These are phyloP conservation scores for Globisporangium cystogenes DNA, from an alignment of 352 stramenopile species.

Conservation along the genomic window DNA sequence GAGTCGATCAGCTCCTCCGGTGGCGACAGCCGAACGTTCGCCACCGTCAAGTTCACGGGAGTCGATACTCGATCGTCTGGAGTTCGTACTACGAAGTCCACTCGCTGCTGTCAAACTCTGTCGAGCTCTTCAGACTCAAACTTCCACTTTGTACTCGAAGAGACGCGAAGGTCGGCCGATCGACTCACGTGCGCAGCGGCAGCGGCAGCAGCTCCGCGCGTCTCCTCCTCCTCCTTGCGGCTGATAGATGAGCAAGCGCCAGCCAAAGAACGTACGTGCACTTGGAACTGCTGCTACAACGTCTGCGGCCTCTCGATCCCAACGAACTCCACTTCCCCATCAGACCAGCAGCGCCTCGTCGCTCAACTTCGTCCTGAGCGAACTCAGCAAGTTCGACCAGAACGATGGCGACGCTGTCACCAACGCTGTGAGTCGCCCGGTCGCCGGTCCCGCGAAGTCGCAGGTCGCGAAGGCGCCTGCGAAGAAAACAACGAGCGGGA, in stretches of 20 bases:
- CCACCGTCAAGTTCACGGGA: too few species aligned
- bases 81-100: too few species aligned
- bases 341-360: conserved; percentile 23
- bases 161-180: too few species aligned
- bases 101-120: too few species aligned
- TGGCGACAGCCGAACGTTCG: too few species aligned
- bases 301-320: background rate
- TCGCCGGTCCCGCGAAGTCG: background rate
- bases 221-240: background rate
- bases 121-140: too few species aligned
- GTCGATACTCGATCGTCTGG: too few species aligned
- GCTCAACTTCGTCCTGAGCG: conserved; percentile 49
- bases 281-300: too few species aligned
- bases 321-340: too few species aligned
- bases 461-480: background rate
- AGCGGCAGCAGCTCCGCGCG: background rate
- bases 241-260: conserved; percentile 45
- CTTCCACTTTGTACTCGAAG: too few species aligned
- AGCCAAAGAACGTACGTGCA: conserved; percentile 30
- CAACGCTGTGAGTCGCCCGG: background rate
- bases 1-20: too few species aligned
- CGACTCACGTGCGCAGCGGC: background rate
- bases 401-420: conserved; percentile 14
- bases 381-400: conserved; percentile 57
- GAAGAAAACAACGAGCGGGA: conserved; percentile 14